Percentiles rank a stretch among this genome's conserved stretches.
Conservation (phyloP, 2,329 filamentous ascomycete species). For the Fusarium mexicanum region DNA sequence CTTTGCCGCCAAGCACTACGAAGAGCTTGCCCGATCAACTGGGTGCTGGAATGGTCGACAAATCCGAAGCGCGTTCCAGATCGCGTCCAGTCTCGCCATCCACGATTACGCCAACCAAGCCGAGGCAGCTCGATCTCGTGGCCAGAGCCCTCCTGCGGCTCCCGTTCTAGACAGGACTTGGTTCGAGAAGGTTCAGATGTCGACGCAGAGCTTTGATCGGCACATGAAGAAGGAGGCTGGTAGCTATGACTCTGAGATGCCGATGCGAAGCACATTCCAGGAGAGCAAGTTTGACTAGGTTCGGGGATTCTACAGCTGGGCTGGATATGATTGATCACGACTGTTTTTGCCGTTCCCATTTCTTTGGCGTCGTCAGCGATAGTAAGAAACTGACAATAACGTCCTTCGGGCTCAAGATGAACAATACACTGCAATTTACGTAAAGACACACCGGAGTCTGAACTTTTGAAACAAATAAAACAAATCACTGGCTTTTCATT, state of each 20-base stretch:
- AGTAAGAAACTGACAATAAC: neutral
- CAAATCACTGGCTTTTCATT: neutral
- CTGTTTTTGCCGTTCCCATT: neutral
- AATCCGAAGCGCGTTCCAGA: constrained; percentile 52
- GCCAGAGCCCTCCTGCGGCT: constrained; percentile 48
- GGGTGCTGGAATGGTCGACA: constrained; percentile 52
- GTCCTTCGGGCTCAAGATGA: neutral
- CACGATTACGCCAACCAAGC: constrained; percentile 47
- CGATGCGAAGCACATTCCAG: constrained; percentile 48
- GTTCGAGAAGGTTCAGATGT: constrained; percentile 56
- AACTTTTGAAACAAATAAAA: neutral
- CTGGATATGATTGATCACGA: neutral
- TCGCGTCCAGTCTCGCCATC: constrained; percentile 50
- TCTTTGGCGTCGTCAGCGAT: neutral
- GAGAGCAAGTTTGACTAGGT: constrained; percentile 25
- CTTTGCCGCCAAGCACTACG: constrained; percentile 49
- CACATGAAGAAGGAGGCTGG: constrained; percentile 54
- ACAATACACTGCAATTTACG: neutral
- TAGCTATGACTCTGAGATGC: constrained; percentile 46
- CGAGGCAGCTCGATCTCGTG: constrained; percentile 44
- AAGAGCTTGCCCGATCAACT: constrained; percentile 42
- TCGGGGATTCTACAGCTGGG: neutral
- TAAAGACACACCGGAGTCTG: neutral
- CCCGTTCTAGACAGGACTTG: constrained; percentile 50
- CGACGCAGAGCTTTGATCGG: constrained; percentile 53